These are phyloP conservation scores for Pseudonectria foliicola DNA, from an alignment of 2,329 filamentous ascomycete genomes.

Conservation along the genomic window DNA sequence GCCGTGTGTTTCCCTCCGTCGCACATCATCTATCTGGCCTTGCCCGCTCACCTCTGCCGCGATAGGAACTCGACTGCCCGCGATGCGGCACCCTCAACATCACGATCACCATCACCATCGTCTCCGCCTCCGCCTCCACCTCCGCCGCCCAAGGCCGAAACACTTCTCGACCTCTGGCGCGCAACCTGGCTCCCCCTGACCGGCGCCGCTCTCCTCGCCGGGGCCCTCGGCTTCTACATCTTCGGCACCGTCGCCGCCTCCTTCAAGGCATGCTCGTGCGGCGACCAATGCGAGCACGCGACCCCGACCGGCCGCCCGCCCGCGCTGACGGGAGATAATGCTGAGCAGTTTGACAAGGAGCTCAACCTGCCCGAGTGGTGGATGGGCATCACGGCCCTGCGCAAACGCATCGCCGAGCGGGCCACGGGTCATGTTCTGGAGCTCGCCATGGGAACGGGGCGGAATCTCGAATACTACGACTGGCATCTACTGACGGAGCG, in stretches of 20 bases:
- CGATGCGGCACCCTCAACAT: too few relatives aligned
- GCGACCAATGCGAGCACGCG: slow-evolving; percentile 26
- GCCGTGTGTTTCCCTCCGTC: slow-evolving; percentile 17
- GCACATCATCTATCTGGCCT: not conserved
- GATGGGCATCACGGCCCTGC: slow-evolving; percentile 47
- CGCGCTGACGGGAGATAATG: slow-evolving; percentile 38
- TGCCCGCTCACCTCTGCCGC: too few relatives aligned
- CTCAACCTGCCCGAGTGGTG: slow-evolving; percentile 51
- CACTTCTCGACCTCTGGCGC: slow-evolving; percentile 30
- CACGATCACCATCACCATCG: too few relatives aligned
- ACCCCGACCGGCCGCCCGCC: slow-evolving; percentile 42
- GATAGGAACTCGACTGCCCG: too few relatives aligned
- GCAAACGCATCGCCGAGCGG: slow-evolving; percentile 39
- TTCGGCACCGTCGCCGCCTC: slow-evolving; percentile 32
- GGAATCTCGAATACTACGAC: slow-evolving; percentile 53
- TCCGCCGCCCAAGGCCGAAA: slow-evolving; percentile 22
- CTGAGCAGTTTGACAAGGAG: slow-evolving; percentile 50
- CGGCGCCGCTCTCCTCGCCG: slow-evolving; percentile 38
- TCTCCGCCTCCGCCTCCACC: slow-evolving; percentile 9
- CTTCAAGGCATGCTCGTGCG: slow-evolving; percentile 20
- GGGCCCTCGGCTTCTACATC: slow-evolving; percentile 42
- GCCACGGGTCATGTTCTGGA: slow-evolving; percentile 54
- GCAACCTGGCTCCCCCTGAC: slow-evolving; percentile 38
- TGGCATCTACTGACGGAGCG: slow-evolving; percentile 38
- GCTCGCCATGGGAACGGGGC: slow-evolving; percentile 55